Evolutionary conservation across 495 filamentous ascomycete genomes (phyloP).

Genomic region (Chaetomidium leptoderma): DNA sequence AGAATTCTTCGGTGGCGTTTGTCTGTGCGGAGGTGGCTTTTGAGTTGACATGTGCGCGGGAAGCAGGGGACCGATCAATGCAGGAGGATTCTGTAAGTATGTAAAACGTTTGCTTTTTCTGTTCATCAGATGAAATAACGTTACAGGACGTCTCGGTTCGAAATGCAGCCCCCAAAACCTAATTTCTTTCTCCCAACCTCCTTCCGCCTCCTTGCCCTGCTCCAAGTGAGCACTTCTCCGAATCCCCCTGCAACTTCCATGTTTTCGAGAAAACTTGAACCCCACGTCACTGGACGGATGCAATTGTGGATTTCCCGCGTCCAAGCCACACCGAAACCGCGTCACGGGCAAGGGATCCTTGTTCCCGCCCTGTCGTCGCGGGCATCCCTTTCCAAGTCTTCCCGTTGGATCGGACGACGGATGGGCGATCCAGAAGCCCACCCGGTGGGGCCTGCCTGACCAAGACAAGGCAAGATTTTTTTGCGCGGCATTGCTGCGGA

Average conservation of each 20-base stretch:
- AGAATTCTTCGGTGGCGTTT: too few relatives aligned
- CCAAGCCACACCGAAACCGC: slow-evolving; percentile 15
- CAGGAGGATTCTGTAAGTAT: too few relatives aligned
- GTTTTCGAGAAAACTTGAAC: background rate
- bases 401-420: slow-evolving; percentile 10
- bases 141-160: too few relatives aligned
- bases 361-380: too few relatives aligned
- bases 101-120: too few relatives aligned
- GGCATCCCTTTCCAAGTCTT: slow-evolving; percentile 7
- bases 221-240: background rate
- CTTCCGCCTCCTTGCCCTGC: background rate
- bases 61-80: too few relatives aligned
- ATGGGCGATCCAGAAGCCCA: background rate
- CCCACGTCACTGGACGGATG: slow-evolving; percentile 6
- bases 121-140: too few relatives aligned
- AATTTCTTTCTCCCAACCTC: background rate
- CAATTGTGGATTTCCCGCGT: slow-evolving; percentile 4
- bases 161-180: background rate
- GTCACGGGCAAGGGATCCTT: slow-evolving; percentile 4
- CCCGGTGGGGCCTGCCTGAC: background rate
- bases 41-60: too few relatives aligned
- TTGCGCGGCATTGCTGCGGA: background rate
- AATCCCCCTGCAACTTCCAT: background rate
- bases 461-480: slow-evolving; percentile 2
- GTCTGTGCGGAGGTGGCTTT: too few relatives aligned